phyloP scores from a whole-genome alignment of 2,329 filamentous ascomycete genomes.

The Colletotrichum australisinense region DNA sequence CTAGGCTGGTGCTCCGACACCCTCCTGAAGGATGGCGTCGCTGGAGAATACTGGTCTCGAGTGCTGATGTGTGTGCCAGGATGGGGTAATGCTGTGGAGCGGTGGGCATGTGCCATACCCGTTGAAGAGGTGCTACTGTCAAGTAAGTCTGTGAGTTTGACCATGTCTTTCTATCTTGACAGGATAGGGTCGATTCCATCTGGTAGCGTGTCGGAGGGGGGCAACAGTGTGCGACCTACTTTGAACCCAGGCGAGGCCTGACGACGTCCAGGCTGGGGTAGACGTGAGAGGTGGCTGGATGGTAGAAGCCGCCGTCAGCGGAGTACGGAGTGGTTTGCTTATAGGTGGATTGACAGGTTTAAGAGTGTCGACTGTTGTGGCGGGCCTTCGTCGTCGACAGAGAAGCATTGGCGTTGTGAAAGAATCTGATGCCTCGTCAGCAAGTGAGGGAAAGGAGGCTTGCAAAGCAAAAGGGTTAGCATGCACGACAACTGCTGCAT shows the following conservation, averaged over 20 bases:
- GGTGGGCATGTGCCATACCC: slow-evolving; percentile 69
- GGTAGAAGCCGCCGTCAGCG: slow-evolving; percentile 62
- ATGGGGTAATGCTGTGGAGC: slow-evolving; percentile 63
- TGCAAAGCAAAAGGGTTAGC: slow-evolving; percentile 41
- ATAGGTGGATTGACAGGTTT: slow-evolving; percentile 61
- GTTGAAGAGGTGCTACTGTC: slow-evolving; percentile 61
- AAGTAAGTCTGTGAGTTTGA: slow-evolving; percentile 47
- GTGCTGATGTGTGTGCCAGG: slow-evolving; percentile 60
- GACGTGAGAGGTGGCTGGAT: slow-evolving; percentile 56
- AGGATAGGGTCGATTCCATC: slow-evolving; percentile 25
- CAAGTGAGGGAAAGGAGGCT: too few species aligned
- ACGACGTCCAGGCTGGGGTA: slow-evolving; percentile 64
- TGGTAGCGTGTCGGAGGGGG: slow-evolving; percentile 1
- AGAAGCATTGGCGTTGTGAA: slow-evolving; percentile 62
- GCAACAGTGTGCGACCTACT: slow-evolving; percentile 57
- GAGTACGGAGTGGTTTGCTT: slow-evolving; percentile 61
- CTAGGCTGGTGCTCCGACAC: slow-evolving; percentile 61
- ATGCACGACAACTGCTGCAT: slow-evolving; percentile 49
- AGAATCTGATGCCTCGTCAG: too few species aligned
- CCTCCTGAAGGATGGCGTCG: slow-evolving; percentile 63
- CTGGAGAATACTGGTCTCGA: slow-evolving; percentile 64
- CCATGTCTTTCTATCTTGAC: slow-evolving; percentile 31
- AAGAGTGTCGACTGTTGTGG: slow-evolving; percentile 62
- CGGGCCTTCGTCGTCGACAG: slow-evolving; percentile 63
- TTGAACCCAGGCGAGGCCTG: slow-evolving; percentile 65